A percentile compares a stretch with the other conserved stretches of the same genome.
Conservation (phyloP, 768 basidiomycete species). For the Termitomyces sp. region DNA sequence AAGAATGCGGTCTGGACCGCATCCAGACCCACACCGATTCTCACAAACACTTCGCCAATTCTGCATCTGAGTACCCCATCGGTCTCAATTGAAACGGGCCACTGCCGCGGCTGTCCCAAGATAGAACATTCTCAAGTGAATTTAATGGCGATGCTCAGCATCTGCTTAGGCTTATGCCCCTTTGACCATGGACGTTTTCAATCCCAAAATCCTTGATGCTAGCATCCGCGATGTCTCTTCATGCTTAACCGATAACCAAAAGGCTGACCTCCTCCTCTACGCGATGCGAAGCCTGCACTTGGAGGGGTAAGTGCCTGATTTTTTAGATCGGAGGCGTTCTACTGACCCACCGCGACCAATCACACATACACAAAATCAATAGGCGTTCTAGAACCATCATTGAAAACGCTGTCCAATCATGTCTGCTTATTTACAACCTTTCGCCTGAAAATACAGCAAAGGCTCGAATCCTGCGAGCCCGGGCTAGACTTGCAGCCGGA, state of each 20-base stretch:
- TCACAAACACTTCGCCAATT: background rate
- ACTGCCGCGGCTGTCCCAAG: slow-evolving; percentile 2
- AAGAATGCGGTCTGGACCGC: slow-evolving; percentile 5
- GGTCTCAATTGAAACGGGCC: background rate
- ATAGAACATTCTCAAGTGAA: background rate
- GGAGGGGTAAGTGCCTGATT: slow-evolving; percentile 45
- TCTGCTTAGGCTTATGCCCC: background rate
- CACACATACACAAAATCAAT: background rate
- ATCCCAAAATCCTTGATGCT: slow-evolving; percentile 72
- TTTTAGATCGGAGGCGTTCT: too few species aligned
- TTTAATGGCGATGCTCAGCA: background rate
- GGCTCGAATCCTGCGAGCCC: slow-evolving; percentile 63
- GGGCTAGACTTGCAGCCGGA: slow-evolving; percentile 55
- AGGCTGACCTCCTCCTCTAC: slow-evolving; percentile 65
- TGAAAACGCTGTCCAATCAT: slow-evolving; percentile 73
- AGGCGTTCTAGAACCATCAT: slow-evolving; percentile 55
- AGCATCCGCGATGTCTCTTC: slow-evolving; percentile 63
- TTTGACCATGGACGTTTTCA: slow-evolving; percentile 53
- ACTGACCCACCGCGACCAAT: background rate
- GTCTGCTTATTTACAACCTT: slow-evolving; percentile 51
- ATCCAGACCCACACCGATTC: slow-evolving; percentile 7
- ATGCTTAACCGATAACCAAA: slow-evolving; percentile 56
- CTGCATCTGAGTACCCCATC: slow-evolving; percentile 1
- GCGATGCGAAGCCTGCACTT: slow-evolving; percentile 79
- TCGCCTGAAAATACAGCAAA: slow-evolving; percentile 46